Evolutionary conservation across 2,329 filamentous ascomycete species (phyloP).

Genomic region (Fusarium fujikuroi): DNA sequence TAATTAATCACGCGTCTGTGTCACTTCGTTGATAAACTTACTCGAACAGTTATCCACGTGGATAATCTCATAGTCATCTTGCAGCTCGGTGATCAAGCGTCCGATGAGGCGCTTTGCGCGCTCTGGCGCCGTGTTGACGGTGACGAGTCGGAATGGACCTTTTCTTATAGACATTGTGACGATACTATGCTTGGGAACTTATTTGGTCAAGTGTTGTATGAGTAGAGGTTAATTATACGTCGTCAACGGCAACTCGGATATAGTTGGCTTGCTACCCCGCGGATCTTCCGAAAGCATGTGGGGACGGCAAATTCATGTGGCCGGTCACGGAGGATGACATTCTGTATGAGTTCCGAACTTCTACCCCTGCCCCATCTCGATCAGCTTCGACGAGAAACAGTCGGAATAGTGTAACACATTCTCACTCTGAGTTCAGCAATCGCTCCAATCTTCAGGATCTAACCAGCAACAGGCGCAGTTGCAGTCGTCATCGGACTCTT

Average conservation of each 20-base stretch:
- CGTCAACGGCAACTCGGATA: background rate
- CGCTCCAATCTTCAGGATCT: no score
- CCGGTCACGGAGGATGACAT: background rate
- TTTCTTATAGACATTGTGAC: background rate
- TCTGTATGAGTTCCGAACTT: background rate
- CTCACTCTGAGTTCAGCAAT: no score
- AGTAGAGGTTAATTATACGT: background rate
- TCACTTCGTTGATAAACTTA: fast-evolving
- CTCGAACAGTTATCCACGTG: slow-evolving; percentile 13
- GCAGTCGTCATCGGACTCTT: no score
- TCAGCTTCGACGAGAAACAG: background rate
- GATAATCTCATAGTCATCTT: slow-evolving; percentile 15
- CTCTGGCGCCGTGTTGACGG: slow-evolving; percentile 10
- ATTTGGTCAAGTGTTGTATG: background rate
- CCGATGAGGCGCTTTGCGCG: slow-evolving; percentile 14
- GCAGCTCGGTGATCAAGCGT: background rate
- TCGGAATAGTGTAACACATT: fast-evolving
- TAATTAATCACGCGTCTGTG: fast-evolving
- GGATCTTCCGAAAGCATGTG: background rate
- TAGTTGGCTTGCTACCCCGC: background rate
- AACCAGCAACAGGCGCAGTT: no score
- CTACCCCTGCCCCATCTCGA: background rate
- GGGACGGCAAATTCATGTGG: background rate
- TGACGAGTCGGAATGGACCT: slow-evolving; percentile 4
- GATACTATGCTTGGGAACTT: fast-evolving